These are phyloP conservation scores for Drechslerella coelobrocha DNA, from an alignment of 2,329 filamentous ascomycete species.

Conservation along the genomic window DNA sequence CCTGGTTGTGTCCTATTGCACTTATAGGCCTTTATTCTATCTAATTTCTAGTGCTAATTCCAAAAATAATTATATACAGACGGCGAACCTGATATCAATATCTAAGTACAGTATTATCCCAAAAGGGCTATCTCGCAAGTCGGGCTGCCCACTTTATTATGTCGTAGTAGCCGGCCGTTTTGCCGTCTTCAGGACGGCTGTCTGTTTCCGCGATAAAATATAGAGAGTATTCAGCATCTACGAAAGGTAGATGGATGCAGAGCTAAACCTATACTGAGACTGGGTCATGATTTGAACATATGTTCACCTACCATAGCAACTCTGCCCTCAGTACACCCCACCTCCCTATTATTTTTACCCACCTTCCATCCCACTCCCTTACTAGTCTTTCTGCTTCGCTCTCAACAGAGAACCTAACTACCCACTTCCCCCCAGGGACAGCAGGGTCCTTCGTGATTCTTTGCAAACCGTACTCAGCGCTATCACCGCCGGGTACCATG, in stretches of 20 bases:
- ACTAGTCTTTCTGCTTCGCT: conserved; percentile 43
- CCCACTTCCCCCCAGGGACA: conserved; percentile 28
- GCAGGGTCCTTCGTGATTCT: conserved; percentile 2
- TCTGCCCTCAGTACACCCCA: conserved; percentile 23
- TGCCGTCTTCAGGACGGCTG: no score
- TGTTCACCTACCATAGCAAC: conserved; percentile 22
- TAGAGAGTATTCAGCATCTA: background rate
- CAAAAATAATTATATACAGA: no score
- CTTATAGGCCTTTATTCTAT: no score
- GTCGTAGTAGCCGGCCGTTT: no score
- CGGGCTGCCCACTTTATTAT: no score
- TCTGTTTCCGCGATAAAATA: no score
- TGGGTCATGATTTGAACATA: background rate
- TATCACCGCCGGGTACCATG: conserved; percentile 33
- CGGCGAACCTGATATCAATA: no score
- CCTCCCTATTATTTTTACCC: conserved; percentile 23
- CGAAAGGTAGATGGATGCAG: background rate
- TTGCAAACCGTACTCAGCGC: conserved; percentile 20
- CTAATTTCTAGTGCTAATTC: no score
- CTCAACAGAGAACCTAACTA: conserved; percentile 26
- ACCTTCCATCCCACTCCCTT: conserved; percentile 38
- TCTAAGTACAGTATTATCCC: no score
- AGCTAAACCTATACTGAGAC: conserved; percentile 1
- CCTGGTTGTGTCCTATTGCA: no score
- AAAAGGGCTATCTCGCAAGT: no score